Conservation (phyloP, 2,329 filamentous ascomycete genomes). For the Mariannaea elegans region DNA sequence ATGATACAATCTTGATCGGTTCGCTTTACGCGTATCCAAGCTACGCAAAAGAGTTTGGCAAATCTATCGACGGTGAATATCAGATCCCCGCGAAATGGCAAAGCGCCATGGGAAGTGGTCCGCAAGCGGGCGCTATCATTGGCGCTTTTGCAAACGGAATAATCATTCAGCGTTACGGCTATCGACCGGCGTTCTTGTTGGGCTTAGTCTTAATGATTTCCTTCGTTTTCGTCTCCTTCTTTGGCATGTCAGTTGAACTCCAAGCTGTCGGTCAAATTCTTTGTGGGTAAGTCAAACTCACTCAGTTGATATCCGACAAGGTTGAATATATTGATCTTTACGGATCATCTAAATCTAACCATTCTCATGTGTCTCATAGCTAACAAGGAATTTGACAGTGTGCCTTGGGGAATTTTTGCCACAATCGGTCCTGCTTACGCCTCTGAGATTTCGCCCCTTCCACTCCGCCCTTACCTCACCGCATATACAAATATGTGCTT, state of each 20-base stretch:
- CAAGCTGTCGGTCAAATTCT: slow-evolving; percentile 56
- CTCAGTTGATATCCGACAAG: too few relatives aligned
- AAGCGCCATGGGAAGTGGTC: slow-evolving; percentile 6
- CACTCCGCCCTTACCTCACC: slow-evolving; percentile 12
- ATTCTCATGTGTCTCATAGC: too few relatives aligned
- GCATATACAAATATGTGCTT: slow-evolving; percentile 48
- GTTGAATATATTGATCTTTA: too few relatives aligned
- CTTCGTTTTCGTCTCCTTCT: slow-evolving; percentile 58
- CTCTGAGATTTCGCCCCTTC: slow-evolving; percentile 15
- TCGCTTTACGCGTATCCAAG: slow-evolving; percentile 42
- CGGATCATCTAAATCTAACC: too few relatives aligned
- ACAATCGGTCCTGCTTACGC: slow-evolving; percentile 46
- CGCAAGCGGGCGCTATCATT: slow-evolving; percentile 3
- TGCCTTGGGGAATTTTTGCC: slow-evolving; percentile 69
- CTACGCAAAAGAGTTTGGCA: slow-evolving; percentile 4
- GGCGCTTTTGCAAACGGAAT: slow-evolving; percentile 7
- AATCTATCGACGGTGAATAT: neutral
- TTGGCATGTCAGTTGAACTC: slow-evolving; percentile 47
- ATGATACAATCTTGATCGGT: slow-evolving; percentile 40
- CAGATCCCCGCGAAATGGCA: slow-evolving; percentile 18
- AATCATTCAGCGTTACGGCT: slow-evolving; percentile 43
- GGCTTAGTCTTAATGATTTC: slow-evolving; percentile 47
- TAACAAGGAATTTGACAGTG: too few relatives aligned
- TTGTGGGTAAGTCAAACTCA: slow-evolving; percentile 45
- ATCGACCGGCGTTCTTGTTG: slow-evolving; percentile 42